Conservation (phyloP, 352 stramenopile species). For the Phytophthora quininea region DNA sequence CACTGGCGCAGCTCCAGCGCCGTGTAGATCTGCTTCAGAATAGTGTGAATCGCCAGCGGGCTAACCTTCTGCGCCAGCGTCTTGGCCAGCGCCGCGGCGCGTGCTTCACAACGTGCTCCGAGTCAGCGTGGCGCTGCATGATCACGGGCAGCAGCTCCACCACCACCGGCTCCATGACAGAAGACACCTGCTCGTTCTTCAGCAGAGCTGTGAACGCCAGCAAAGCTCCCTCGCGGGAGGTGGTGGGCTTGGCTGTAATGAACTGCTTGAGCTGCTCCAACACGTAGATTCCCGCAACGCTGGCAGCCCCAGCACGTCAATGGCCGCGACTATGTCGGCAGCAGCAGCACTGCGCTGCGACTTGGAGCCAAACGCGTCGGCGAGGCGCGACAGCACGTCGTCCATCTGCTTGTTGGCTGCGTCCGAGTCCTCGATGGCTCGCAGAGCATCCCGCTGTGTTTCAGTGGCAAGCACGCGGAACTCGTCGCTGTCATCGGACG, state of each 20-base stretch:
- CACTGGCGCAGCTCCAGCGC: constrained; percentile 72
- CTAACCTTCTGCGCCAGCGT: constrained; percentile 53
- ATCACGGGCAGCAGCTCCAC: constrained; percentile 56
- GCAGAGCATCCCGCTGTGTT: constrained; percentile 48
- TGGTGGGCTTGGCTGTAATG: constrained; percentile 51
- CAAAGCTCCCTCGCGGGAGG: constrained; percentile 61
- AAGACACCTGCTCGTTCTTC: constrained; percentile 49
- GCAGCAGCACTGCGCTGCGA: constrained; percentile 51
- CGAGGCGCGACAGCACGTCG: constrained; percentile 48
- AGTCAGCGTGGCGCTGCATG: constrained; percentile 71
- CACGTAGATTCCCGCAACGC: constrained; percentile 43
- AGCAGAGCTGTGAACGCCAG: constrained; percentile 47
- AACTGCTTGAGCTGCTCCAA: constrained; percentile 51
- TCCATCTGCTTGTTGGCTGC: constrained; percentile 44
- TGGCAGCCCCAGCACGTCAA: constrained; percentile 54
- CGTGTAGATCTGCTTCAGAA: constrained; percentile 67
- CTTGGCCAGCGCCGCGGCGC: constrained; percentile 39
- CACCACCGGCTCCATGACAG: constrained; percentile 59
- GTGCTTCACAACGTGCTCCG: constrained; percentile 60
- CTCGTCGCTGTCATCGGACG: constrained; percentile 39
- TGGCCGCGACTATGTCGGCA: constrained; percentile 50
- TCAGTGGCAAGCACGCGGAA: constrained; percentile 48
- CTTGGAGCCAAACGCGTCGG: constrained; percentile 37
- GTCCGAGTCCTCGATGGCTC: constrained; percentile 34
- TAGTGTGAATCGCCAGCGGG: constrained; percentile 58